Evolutionary conservation across 169 alveolate genomes (phyloP).

Genomic region (Pseudocohnilembus persalinus): DNA sequence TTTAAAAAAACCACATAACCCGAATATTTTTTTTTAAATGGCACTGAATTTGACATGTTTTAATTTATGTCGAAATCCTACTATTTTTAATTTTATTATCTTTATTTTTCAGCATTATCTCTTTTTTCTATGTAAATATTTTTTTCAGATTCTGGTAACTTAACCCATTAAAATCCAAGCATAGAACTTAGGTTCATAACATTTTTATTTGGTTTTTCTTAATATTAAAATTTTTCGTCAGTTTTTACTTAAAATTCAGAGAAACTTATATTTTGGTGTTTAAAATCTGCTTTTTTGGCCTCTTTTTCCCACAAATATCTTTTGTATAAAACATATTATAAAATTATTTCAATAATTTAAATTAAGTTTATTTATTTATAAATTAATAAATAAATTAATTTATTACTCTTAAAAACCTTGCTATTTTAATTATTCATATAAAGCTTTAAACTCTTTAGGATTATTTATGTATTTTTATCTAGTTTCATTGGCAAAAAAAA

Average conservation of each 20-base stretch:
- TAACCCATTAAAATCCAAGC: neutral
- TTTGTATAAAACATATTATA: no score
- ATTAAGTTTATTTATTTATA: neutral
- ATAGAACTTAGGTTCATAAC: neutral
- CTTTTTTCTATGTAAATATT: no score
- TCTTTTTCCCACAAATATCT: neutral
- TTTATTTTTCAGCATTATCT: neutral
- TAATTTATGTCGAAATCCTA: neutral
- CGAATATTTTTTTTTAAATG: neutral
- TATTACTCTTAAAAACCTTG: neutral
- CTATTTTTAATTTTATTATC: no score
- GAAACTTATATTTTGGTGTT: no score
- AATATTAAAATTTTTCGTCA: neutral
- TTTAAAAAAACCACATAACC: neutral
- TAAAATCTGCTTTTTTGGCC: neutral
- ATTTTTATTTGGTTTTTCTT: neutral
- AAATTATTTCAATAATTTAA: no score
- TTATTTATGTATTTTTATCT: no score
- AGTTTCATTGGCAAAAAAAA: no score
- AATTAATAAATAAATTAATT: no score
- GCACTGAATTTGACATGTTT: no score
- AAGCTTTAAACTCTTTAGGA: no score
- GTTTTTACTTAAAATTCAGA: no score
- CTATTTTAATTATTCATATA: neutral
- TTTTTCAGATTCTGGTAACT: neutral